Conservation (phyloP, 192 early-diverging fungal species). For the Mortierella hygrophila region DNA sequence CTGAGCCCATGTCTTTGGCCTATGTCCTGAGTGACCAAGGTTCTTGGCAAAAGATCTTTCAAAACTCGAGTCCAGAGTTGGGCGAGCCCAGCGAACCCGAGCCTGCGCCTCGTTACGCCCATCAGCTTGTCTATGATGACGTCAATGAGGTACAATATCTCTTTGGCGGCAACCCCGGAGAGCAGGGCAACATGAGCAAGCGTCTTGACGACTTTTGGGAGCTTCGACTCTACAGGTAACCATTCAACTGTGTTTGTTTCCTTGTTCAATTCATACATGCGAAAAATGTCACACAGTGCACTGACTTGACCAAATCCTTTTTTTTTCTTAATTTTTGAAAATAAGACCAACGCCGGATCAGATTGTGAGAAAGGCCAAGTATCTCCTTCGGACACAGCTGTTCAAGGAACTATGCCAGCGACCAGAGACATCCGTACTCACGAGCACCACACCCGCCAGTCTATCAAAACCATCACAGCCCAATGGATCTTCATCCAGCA, state of each 20-base stretch:
- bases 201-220: constrained; percentile 91
- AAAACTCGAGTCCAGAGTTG: constrained; percentile 41
- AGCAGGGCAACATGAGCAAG: constrained; percentile 67
- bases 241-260: not conserved
- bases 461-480: not conserved
- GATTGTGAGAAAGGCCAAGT: constrained; percentile 79
- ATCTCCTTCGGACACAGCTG: constrained; percentile 82
- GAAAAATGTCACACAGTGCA: not conserved
- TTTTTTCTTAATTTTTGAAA: not conserved
- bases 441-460: constrained; percentile 21
- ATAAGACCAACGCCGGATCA: constrained; percentile 70
- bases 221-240: constrained; percentile 74
- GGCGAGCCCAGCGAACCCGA: constrained; percentile 54
- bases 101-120: constrained; percentile 91
- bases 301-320: not conserved
- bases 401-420: constrained; percentile 84
- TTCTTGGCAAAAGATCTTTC: constrained; percentile 57
- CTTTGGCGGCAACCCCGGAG: constrained; percentile 96
- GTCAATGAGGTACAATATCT: constrained; percentile 80
- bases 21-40: constrained; percentile 53
- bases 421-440: constrained; percentile 37
- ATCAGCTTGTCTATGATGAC: constrained; percentile 91
- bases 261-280: not conserved
- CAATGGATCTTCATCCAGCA: not conserved
- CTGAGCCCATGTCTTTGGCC: constrained; percentile 42